Base-by-base conservation (phyloP, 495 filamentous ascomycete species). In the Tuber magnatum region DNA sequence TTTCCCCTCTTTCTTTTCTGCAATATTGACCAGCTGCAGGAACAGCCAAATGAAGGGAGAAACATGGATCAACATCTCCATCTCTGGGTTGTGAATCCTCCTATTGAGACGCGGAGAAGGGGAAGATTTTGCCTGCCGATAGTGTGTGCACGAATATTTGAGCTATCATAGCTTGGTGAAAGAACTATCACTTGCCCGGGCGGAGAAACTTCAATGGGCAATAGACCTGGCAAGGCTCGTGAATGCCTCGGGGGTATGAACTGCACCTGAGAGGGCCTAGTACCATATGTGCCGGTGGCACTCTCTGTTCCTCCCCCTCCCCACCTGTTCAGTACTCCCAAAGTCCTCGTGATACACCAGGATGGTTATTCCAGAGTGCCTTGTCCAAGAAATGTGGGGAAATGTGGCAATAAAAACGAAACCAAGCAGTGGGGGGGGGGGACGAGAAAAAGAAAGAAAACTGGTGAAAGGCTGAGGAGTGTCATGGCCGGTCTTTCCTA, bases 101-200 rank as follows among this genome's bases (percentile, higher is more conserved):
- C 71, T 71, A 70, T 75, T 75, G 75, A 77, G 77, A 78, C 77
- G 77, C 77, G 75, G 77, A 75, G 77, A 77, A 78, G 72, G 72
- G 42, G 56, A 3, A 61, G 28, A 28, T 56, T 61, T 68, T 46
- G 48, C 70, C 46, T 68, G 70, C n/a, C n/a, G n/a, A n/a, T n/a
- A n/a, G 68, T 39, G 74, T 77, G 73, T 77, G 75, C 77, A 78
- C 77, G 74, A 77, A 71, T 71, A n/a, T 73, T 61, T 40, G 73
- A 65, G 44, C 71, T 43, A n/a, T n/a, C n/a, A n/a, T n/a, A 69
- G 42, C 68, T 69, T 65, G 65, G 71, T 71, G 71, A 43, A 28
- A 70, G 20, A 74, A 73, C 71, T 77, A 7, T 40, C 39, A 73
- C 71, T 42, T 32, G n/a, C n/a, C 73, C 68, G 77, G 74, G 71